A percentile compares a stretch with the other conserved stretches of the same genome.
phyloP scores from a whole-genome alignment of 768 basidiomycete species.

The Cystofilobasidium capitatum region DNA sequence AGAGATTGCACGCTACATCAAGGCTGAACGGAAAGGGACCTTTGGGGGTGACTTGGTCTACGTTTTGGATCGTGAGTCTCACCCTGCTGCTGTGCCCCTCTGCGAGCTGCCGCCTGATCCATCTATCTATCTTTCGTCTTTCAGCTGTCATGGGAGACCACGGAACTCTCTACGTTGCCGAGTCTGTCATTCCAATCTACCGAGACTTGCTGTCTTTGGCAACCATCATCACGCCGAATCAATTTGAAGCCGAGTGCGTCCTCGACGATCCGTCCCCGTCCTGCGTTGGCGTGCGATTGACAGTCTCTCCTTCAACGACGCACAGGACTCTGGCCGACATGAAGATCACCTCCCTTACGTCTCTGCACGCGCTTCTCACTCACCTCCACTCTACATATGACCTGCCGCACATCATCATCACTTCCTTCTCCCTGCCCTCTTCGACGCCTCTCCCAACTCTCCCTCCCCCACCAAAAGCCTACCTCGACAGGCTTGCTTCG shows the following conservation, averaged over 20 bases:
- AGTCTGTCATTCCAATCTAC: conserved; percentile 80
- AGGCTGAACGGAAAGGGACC: not conserved
- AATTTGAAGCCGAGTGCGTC: conserved; percentile 89
- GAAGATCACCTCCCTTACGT: conserved; percentile 54
- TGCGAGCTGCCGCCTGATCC: not conserved
- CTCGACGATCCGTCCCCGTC: too few relatives aligned
- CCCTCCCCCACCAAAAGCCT: conserved; percentile 12
- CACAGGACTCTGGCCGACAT: conserved; percentile 64
- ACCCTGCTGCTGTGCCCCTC: not conserved
- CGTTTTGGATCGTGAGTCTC: conserved; percentile 73
- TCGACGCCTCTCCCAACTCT: not conserved
- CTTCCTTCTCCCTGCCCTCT: conserved; percentile 66
- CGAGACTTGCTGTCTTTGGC: conserved; percentile 62
- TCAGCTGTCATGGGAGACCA: conserved; percentile 91
- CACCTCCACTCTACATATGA: conserved; percentile 65
- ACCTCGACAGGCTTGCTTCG: conserved; percentile 3
- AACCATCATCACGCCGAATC: conserved; percentile 91
- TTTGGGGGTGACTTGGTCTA: conserved; percentile 56
- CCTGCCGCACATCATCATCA: conserved; percentile 82
- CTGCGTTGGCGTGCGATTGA: not conserved
- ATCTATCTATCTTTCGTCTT: not conserved
- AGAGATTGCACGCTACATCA: conserved; percentile 52
- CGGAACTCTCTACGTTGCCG: conserved; percentile 75
- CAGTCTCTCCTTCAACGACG: too few relatives aligned
- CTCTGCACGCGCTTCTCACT: conserved; percentile 58